Evolutionary conservation across 192 early-diverging fungal genomes (phyloP), one percentile per base, ranked within the genome.

Genomic region (Lunasporangiospora selenospora): DNA sequence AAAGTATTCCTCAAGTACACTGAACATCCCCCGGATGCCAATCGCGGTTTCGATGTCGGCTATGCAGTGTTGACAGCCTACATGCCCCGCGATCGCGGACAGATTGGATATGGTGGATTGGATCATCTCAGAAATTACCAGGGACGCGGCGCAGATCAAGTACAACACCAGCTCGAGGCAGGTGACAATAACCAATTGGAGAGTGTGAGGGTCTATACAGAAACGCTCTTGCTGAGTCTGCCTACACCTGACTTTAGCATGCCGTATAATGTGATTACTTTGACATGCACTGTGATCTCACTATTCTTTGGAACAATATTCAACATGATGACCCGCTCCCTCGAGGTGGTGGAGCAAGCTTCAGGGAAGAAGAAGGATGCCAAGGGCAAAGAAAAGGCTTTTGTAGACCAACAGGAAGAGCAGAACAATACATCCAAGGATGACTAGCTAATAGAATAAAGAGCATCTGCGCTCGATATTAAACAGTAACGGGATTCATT

Each of bases 241-340:
- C 96, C 97, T 1, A 97, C 96, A 6, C 96, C 97, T 4, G 97
- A 99, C 60, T 99, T 99, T 53, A 92, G 89, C 46, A 99, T 99
- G 97, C 96, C 96, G 0, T 99, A 99, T 80, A 99, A 99, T 79
- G 96, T 98, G 45, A 96, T 99, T 51, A 97, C 97, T 1, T 83
- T 98, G 77, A 95, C 96, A 10, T 98, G 95, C 62, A 99, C 97
- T 0, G 85, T 98, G 6, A 85, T 99, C 54, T 94, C 95, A 7
- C 75, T 97, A 39, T 97, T 94, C 76, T 98, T 97, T 91, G 97
- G 97, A 15, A 85, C 88, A n/a, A 83, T 95, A 31, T 97, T 97
- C 66, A 96, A 97, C 61, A 59, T 95, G 18, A 75, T 93, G 44
- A 89, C 84, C 18, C 84, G 89, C 48, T 75, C 79, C 26, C 91